A percentile compares a stretch with the other conserved stretches of the same genome.
These are phyloP conservation scores for Eucalyptus sp. DNA, from an alignment of 345 rosid genomes.

Conservation along the genomic window DNA sequence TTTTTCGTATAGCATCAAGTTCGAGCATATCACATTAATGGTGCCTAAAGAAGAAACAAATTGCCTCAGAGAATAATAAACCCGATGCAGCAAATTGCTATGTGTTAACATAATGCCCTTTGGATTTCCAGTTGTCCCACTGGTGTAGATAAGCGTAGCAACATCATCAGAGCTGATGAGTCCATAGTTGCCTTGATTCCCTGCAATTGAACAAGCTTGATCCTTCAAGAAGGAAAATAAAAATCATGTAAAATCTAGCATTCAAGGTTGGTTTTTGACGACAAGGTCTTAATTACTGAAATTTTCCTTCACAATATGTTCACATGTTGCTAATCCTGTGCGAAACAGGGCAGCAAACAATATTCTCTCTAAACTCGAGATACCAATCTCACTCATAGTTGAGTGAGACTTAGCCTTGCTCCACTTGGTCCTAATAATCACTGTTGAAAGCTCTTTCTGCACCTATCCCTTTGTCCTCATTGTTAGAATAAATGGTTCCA, in stretches of 20 bases:
- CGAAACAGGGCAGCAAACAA: not conserved
- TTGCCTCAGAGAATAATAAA: constrained; percentile 1
- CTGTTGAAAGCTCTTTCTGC: not conserved
- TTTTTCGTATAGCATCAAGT: not conserved
- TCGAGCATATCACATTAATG: not conserved
- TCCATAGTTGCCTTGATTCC: constrained; percentile 27
- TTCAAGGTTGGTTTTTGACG: not conserved
- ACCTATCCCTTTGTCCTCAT: not conserved
- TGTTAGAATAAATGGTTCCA: not conserved
- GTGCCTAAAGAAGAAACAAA: not conserved
- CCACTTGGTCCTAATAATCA: not conserved
- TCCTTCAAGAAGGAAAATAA: not conserved
- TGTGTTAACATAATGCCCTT: constrained; percentile 97
- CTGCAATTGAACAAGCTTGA: constrained; percentile 15
- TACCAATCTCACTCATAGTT: not conserved
- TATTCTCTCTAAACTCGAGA: not conserved
- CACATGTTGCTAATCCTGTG: not conserved
- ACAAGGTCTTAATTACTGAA: not conserved
- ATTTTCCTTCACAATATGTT: not conserved
- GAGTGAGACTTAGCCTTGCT: not conserved
- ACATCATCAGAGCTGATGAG: constrained; percentile 52
- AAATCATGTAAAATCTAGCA: not conserved
- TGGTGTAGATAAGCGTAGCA: constrained; percentile 76
- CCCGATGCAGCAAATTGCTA: constrained; percentile 86
- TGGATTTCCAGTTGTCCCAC: constrained; percentile 92